phyloP scores from a whole-genome alignment of 2,329 filamentous ascomycete genomes.

The Xylariaceae sp. region DNA sequence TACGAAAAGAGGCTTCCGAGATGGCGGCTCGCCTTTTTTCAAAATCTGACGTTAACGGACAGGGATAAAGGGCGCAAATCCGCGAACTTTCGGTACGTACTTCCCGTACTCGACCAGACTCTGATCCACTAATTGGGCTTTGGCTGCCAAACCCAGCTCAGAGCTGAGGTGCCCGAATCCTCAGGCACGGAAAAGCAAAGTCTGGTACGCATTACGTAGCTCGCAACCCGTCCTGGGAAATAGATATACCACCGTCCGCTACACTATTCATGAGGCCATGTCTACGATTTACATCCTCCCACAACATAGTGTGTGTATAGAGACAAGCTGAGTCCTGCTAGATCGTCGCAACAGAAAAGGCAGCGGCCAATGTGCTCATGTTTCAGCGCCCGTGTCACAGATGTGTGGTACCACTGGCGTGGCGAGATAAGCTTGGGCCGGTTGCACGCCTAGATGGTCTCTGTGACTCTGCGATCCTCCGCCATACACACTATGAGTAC shows the following conservation, averaged over 20 bases:
- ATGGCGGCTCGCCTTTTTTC: not conserved
- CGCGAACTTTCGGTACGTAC: not conserved
- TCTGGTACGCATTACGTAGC: not conserved
- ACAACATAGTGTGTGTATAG: no score
- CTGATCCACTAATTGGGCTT: not conserved
- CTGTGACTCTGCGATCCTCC: no score
- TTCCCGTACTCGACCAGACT: not conserved
- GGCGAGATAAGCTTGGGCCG: not conserved
- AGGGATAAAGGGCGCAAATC: not conserved
- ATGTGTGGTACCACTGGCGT: not conserved
- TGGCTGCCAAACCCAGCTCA: not conserved
- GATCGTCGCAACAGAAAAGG: no score
- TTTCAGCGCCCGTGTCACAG: not conserved
- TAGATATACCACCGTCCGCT: not conserved
- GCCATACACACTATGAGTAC: no score
- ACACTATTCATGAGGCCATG: not conserved
- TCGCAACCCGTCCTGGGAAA: not conserved
- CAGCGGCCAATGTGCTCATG: not conserved
- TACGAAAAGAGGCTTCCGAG: not conserved
- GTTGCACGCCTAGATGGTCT: no score
- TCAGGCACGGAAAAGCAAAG: not conserved
- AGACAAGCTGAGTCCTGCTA: no score
- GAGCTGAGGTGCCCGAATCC: not conserved
- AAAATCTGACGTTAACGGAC: not conserved
- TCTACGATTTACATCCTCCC: not conserved